A percentile compares a stretch with the other conserved stretches of the same genome.
Conservation (phyloP, 371 early-diverging fungal genomes). For the Rhizomucor pusillus region DNA sequence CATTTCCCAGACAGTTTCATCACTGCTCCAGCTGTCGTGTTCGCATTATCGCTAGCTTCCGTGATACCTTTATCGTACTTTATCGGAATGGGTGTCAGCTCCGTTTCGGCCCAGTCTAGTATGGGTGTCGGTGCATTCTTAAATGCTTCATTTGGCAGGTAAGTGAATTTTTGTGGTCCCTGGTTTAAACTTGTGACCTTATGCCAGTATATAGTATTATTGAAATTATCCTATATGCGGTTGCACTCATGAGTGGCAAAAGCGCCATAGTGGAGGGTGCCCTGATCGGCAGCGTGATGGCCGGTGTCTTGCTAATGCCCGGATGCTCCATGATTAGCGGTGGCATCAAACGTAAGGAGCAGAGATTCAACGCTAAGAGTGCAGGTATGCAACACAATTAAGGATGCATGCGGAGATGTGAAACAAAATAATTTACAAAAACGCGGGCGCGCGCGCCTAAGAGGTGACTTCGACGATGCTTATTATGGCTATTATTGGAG, state of each 20-base stretch:
- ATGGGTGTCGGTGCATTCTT: slow-evolving; percentile 92
- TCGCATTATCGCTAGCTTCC: slow-evolving; percentile 76
- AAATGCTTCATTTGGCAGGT: slow-evolving; percentile 92
- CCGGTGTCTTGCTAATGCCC: slow-evolving; percentile 88
- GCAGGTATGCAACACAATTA: slow-evolving; percentile 63
- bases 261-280: slow-evolving; percentile 88
- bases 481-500: slow-evolving; percentile 91
- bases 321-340: slow-evolving; percentile 94
- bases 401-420: too few relatives aligned
- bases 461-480: slow-evolving; percentile 93
- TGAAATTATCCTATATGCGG: slow-evolving; percentile 89
- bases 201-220: slow-evolving; percentile 64
- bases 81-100: slow-evolving; percentile 95
- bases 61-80: slow-evolving; percentile 94
- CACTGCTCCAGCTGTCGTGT: slow-evolving; percentile 68
- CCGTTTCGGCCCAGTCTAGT: slow-evolving; percentile 92
- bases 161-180: background rate
- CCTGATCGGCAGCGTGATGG: slow-evolving; percentile 88
- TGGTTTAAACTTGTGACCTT: background rate
- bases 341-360: slow-evolving; percentile 87
- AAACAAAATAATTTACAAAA: too few relatives aligned
- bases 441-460: too few relatives aligned
- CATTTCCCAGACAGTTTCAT: slow-evolving; percentile 49
- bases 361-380: slow-evolving; percentile 90
- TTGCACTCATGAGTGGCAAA: slow-evolving; percentile 89